phyloP scores from a whole-genome alignment of 345 rosid genomes.

The Corchorus capsularis region DNA sequence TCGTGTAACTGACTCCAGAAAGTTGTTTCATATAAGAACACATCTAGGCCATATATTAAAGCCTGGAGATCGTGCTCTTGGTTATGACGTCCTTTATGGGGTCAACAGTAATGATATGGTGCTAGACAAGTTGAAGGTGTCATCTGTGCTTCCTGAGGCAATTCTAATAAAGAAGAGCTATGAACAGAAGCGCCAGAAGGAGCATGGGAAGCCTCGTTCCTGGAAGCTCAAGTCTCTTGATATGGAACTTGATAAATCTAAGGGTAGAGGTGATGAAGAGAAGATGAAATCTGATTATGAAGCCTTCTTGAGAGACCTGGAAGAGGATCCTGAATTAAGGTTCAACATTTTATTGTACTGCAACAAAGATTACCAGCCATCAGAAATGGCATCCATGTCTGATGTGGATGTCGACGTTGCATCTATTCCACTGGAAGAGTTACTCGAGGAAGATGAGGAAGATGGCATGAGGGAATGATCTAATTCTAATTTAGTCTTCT shows the following conservation, averaged over 20 bases:
- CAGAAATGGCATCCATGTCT: slow-evolving; percentile 53
- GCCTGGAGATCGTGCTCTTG: slow-evolving; percentile 58
- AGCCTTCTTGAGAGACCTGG: slow-evolving; percentile 58
- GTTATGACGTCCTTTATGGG: slow-evolving; percentile 50
- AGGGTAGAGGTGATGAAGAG: slow-evolving; percentile 44
- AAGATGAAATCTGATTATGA: slow-evolving; percentile 48
- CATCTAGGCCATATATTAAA: slow-evolving; percentile 60
- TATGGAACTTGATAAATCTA: slow-evolving; percentile 56
- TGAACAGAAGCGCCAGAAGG: slow-evolving; percentile 55
- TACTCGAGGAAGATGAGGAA: slow-evolving; percentile 43
- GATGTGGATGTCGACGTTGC: slow-evolving; percentile 62
- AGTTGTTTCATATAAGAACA: slow-evolving; percentile 46
- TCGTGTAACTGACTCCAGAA: slow-evolving; percentile 50
- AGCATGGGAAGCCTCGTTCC: slow-evolving; percentile 40
- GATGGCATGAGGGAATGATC: slow-evolving; percentile 42
- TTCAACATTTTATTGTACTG: slow-evolving; percentile 50
- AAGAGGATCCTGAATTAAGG: slow-evolving; percentile 59
- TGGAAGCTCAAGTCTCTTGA: slow-evolving; percentile 46
- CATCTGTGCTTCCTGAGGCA: slow-evolving; percentile 43
- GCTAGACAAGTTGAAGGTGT: slow-evolving; percentile 42
- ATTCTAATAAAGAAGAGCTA: slow-evolving; percentile 62
- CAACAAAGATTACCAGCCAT: slow-evolving; percentile 54
- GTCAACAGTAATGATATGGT: slow-evolving; percentile 55
- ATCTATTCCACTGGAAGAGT: slow-evolving; percentile 48
- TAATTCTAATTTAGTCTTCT: no score